Evolutionary conservation across 352 stramenopile species (phyloP).

Genomic region (Pythium guiyangense): DNA sequence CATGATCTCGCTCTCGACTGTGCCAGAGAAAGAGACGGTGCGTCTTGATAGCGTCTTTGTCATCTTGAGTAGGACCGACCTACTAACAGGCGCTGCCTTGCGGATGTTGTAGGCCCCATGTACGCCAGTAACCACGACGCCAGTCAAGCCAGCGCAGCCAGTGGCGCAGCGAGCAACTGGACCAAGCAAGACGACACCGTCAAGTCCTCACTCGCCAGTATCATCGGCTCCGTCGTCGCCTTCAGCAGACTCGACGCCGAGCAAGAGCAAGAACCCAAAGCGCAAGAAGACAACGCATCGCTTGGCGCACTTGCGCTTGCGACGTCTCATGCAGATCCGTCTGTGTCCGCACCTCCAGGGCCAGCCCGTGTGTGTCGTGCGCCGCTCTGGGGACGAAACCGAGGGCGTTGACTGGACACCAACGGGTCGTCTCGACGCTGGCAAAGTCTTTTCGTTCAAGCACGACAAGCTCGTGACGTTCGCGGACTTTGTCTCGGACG

Average conservation of each 20-base stretch:
- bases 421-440: slow-evolving; percentile 46
- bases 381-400: slow-evolving; percentile 7
- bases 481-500: slow-evolving; percentile 49
- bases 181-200: background rate
- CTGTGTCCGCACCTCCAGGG: slow-evolving; percentile 65
- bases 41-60: background rate
- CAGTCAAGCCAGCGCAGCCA: slow-evolving; percentile 2
- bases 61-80: background rate
- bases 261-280: slow-evolving; percentile 18
- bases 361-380: slow-evolving; percentile 49
- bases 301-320: slow-evolving; percentile 46
- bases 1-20: slow-evolving; percentile 11
- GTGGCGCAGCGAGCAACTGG: background rate
- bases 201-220: slow-evolving; percentile 5
- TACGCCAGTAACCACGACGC: background rate
- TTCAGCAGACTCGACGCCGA: slow-evolving; percentile 1
- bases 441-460: slow-evolving; percentile 49
- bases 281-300: slow-evolving; percentile 22
- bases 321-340: slow-evolving; percentile 62
- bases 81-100: background rate
- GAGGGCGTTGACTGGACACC: slow-evolving; percentile 25
- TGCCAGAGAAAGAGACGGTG: slow-evolving; percentile 2
- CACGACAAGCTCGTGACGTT: slow-evolving; percentile 50
- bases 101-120: background rate
- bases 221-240: slow-evolving; percentile 18